Conservation (phyloP, 1,284 basidiomycete genomes). For the Trametes polyzona region DNA sequence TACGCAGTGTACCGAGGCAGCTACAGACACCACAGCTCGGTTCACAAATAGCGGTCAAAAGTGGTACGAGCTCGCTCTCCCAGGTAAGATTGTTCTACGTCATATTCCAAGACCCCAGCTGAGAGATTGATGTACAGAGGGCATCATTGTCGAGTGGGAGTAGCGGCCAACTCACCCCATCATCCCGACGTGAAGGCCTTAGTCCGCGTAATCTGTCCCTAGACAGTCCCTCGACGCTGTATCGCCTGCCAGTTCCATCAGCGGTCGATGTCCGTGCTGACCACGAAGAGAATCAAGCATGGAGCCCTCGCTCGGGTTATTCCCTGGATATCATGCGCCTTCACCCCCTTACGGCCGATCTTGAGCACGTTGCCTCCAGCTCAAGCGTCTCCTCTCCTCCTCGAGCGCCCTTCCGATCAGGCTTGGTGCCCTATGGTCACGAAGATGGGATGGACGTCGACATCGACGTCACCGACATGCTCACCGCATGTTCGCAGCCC, state of each 20-base stretch:
- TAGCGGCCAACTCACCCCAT: no score
- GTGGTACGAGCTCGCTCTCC: background rate
- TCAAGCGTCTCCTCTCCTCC: constrained; percentile 11
- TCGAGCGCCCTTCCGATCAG: constrained; percentile 2
- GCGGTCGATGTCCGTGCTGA: no score
- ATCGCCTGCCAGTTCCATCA: no score
- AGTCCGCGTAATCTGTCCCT: no score
- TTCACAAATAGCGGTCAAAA: background rate
- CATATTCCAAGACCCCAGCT: background rate
- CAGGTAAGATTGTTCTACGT: background rate
- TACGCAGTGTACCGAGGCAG: background rate
- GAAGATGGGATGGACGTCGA: background rate
- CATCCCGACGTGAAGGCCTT: no score
- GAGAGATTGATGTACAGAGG: background rate
- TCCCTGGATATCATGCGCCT: constrained; percentile 23
- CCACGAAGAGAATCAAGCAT: no score
- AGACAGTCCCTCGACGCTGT: no score
- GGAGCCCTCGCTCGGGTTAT: background rate
- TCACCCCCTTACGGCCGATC: constrained; percentile 22
- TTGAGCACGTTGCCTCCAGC: constrained; percentile 24
- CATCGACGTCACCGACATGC: background rate
- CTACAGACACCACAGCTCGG: background rate
- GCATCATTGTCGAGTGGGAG: no score
- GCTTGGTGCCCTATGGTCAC: background rate
- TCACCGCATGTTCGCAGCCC: background rate